Evolutionary conservation across 164 flowering plant species (phyloP).

Genomic region (Chimonanthus salicifolius): DNA sequence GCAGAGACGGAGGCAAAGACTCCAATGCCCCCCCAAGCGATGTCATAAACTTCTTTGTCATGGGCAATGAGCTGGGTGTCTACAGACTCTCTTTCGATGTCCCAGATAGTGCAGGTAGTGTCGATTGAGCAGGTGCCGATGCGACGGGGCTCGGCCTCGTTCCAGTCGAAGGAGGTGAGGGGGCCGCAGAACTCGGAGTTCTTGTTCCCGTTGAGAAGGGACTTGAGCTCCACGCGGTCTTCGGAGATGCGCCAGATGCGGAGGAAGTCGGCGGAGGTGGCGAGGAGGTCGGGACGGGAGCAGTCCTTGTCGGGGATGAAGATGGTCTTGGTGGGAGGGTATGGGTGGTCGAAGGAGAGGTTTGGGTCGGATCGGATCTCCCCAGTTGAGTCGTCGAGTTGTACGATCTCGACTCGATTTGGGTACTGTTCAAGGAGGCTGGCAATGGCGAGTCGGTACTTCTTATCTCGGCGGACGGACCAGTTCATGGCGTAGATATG

Average conservation of each 20-base stretch:
- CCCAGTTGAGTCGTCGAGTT: constrained; percentile 70
- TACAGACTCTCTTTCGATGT: constrained; percentile 62
- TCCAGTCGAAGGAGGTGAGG: constrained; percentile 87
- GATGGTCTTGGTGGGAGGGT: constrained; percentile 78
- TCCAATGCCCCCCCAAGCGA: constrained; percentile 93
- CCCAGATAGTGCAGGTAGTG: constrained; percentile 96
- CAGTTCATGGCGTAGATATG: constrained; percentile 98
- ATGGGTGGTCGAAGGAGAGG: constrained; percentile 86
- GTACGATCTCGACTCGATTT: constrained; percentile 77
- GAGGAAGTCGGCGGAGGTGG: constrained; percentile 76
- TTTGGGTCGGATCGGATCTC: constrained; percentile 64
- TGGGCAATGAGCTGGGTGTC: constrained; percentile 89
- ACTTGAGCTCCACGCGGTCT: constrained; percentile 42
- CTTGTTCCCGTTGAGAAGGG: constrained; percentile 57
- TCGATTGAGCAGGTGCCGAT: constrained; percentile 86
- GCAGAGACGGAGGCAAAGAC: constrained; percentile 95
- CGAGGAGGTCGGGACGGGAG: constrained; percentile 72
- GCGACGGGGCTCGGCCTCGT: constrained; percentile 74
- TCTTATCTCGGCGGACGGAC: constrained; percentile 88
- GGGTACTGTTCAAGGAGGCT: constrained; percentile 68
- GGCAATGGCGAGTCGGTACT: constrained; percentile 87
- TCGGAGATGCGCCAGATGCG: constrained; percentile 59
- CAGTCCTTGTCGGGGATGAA: constrained; percentile 84
- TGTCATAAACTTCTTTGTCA: constrained; percentile 88
- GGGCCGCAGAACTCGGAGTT: constrained; percentile 69